phyloP scores from a whole-genome alignment of 495 filamentous ascomycete species.

The Darksidea phi region DNA sequence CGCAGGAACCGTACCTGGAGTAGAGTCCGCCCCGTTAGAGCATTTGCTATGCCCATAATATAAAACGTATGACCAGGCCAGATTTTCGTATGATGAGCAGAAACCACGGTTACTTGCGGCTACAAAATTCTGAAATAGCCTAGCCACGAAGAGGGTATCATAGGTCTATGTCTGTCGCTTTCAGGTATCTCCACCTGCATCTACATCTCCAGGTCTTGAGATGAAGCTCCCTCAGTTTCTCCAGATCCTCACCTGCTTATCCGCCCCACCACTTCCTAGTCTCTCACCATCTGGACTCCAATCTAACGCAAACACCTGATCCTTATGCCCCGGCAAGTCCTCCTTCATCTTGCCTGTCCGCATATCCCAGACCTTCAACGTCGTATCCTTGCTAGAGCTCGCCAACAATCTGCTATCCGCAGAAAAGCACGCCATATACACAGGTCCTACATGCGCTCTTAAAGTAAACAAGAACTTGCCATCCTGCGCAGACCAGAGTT shows the following conservation, averaged over 20 bases:
- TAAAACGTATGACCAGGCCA: no score
- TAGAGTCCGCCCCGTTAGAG: no score
- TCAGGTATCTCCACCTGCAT: no score
- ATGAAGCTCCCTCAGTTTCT: slow-evolving; percentile 65
- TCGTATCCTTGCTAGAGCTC: slow-evolving; percentile 86
- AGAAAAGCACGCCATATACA: slow-evolving; percentile 80
- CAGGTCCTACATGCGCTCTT: slow-evolving; percentile 77
- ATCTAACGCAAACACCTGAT: slow-evolving; percentile 92
- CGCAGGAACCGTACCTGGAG: no score
- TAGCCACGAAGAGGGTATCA: no score
- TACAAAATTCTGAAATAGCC: no score
- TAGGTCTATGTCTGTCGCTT: no score
- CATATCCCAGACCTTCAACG: slow-evolving; percentile 91
- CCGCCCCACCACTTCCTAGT: slow-evolving; percentile 87
- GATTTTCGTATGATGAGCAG: no score
- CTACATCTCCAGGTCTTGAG: no score
- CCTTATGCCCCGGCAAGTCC: slow-evolving; percentile 90
- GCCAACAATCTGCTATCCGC: slow-evolving; percentile 84
- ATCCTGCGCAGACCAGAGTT: slow-evolving; percentile 74
- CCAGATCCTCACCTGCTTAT: slow-evolving; percentile 88
- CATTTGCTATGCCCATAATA: no score
- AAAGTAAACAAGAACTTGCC: slow-evolving; percentile 83
- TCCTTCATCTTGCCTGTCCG: slow-evolving; percentile 75
- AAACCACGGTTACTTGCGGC: no score
- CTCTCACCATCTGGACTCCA: slow-evolving; percentile 85